These are phyloP conservation scores for Bryopsis sp. DNA, from an alignment of 139 green algal species.

Conservation along the genomic window DNA sequence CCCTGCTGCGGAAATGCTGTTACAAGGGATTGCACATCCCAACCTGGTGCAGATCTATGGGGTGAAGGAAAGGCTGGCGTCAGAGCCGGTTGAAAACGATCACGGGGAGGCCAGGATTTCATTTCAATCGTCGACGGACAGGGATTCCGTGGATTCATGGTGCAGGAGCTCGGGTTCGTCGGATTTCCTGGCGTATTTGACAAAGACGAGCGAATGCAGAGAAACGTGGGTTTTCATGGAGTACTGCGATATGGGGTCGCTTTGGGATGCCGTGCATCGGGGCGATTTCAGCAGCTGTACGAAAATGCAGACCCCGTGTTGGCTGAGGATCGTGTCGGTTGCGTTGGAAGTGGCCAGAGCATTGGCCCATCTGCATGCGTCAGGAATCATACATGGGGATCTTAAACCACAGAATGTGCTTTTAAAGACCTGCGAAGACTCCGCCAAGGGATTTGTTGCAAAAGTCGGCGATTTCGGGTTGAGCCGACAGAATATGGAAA, in stretches of 20 bases:
- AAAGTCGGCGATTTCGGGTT: conserved; percentile 60
- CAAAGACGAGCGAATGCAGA: background rate
- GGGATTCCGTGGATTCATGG: background rate
- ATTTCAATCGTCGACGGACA: background rate
- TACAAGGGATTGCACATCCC: background rate
- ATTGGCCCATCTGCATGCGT: conserved; percentile 34
- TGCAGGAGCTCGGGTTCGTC: background rate
- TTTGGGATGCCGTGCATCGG: background rate
- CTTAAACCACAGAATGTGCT: conserved; percentile 55
- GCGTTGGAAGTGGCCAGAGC: conserved; percentile 6
- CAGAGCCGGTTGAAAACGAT: background rate
- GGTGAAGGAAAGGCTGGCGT: background rate
- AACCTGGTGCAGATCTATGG: background rate
- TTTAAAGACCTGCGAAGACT: conserved; percentile 20
- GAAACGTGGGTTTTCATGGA: conserved; percentile 21
- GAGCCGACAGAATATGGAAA: conserved; percentile 5
- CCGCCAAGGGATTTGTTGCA: conserved; percentile 29
- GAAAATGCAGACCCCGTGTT: background rate
- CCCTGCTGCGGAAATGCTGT: background rate
- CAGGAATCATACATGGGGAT: conserved; percentile 47
- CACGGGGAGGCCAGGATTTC: background rate
- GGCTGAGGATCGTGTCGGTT: background rate
- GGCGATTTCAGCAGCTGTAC: background rate
- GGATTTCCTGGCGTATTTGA: background rate
- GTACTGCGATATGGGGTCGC: conserved; percentile 18